Evolutionary conservation across 2,329 filamentous ascomycete genomes (phyloP).

Genomic region (Aspergillus udagawae): DNA sequence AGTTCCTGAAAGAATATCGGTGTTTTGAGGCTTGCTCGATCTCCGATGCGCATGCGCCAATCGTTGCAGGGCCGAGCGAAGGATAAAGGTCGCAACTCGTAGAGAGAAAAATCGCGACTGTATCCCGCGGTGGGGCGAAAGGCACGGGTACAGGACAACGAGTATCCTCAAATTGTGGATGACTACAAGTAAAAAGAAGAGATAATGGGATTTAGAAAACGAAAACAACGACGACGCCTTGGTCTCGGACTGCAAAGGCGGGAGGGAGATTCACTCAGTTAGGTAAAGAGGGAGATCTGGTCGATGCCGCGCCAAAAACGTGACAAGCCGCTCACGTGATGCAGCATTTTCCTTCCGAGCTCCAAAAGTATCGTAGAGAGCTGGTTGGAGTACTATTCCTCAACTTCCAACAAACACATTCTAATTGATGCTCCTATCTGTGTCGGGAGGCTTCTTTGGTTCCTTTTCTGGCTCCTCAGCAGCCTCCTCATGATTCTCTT

Average conservation of each 20-base stretch:
- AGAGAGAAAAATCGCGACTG: constrained; percentile 18
- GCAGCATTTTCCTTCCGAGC: constrained; percentile 17
- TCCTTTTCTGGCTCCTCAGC: constrained; percentile 10
- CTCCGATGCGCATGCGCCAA: constrained; percentile 26
- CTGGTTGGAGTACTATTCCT: not conserved
- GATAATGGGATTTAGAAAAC: not conserved
- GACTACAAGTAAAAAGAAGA: not conserved
- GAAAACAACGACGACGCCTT: constrained; percentile 5
- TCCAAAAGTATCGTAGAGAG: constrained; percentile 4
- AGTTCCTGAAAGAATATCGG: constrained; percentile 7
- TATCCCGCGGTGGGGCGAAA: constrained; percentile 13
- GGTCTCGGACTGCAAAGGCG: constrained; percentile 10
- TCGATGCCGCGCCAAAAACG: constrained; percentile 29
- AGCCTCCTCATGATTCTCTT: constrained; percentile 26
- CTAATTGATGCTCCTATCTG: not conserved
- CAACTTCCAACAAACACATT: constrained; percentile 5
- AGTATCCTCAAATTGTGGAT: not conserved
- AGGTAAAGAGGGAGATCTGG: constrained; percentile 18
- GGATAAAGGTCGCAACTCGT: constrained; percentile 24
- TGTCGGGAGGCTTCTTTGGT: not conserved
- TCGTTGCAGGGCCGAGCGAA: constrained; percentile 21
- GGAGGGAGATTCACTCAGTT: constrained; percentile 11
- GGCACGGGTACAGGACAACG: not conserved
- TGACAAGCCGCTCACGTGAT: constrained; percentile 34
- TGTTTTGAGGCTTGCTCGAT: constrained; percentile 19